These are phyloP conservation scores for Reutealis trisperma DNA, from an alignment of 345 rosid species.

Conservation along the genomic window DNA sequence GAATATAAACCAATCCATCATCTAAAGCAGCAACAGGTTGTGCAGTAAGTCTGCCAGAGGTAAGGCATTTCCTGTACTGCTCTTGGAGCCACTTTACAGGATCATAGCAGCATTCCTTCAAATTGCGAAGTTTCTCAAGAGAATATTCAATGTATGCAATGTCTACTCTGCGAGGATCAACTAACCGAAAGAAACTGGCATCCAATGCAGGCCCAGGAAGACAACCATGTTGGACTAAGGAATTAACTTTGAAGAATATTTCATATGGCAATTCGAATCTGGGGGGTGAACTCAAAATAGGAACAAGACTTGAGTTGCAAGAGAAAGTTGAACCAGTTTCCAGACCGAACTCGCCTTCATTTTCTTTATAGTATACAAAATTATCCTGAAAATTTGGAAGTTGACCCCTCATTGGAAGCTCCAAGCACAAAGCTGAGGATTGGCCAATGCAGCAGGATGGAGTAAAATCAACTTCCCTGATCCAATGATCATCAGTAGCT, in stretches of 20 bases:
- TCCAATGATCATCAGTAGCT: slow-evolving; percentile 47
- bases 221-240: slow-evolving; percentile 51
- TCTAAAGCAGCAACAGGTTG: slow-evolving; percentile 34
- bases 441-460: slow-evolving; percentile 48
- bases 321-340: slow-evolving; percentile 37
- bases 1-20: slow-evolving; percentile 44
- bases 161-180: slow-evolving; percentile 24
- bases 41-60: slow-evolving; percentile 19
- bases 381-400: slow-evolving; percentile 40
- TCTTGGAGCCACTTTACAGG: slow-evolving; percentile 48
- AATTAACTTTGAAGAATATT: slow-evolving; percentile 43
- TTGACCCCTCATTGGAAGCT: slow-evolving; percentile 29
- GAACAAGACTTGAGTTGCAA: slow-evolving; percentile 32
- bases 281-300: slow-evolving; percentile 41
- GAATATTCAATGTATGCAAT: slow-evolving; percentile 40
- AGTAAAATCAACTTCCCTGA: slow-evolving; percentile 50
- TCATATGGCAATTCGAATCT: slow-evolving; percentile 37
- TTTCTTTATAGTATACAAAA: slow-evolving; percentile 37
- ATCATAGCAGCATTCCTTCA: slow-evolving; percentile 44
- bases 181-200: slow-evolving; percentile 29
- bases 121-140: slow-evolving; percentile 36
- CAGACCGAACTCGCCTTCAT: slow-evolving; percentile 4
- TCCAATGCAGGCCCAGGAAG: slow-evolving; percentile 48
- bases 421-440: slow-evolving; percentile 52
- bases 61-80: slow-evolving; percentile 10